A percentile compares a stretch with the other conserved stretches of the same genome.
phyloP scores from a whole-genome alignment of 192 early-diverging fungal species.

The Umbelopsis ramanniana region DNA sequence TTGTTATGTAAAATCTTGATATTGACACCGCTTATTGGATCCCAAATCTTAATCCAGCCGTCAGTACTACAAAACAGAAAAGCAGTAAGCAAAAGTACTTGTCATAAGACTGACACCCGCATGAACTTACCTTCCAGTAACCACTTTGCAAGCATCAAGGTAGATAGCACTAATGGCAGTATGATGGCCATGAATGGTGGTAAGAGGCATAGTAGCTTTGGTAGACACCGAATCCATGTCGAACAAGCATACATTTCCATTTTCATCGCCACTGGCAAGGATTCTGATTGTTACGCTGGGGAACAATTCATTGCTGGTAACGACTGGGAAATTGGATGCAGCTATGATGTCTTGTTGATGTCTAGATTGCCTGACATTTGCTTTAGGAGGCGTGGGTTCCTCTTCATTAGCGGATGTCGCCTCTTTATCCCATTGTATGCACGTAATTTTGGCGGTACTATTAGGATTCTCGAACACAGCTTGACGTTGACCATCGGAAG shows the following conservation, averaged over 20 bases:
- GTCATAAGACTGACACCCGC: too few relatives aligned
- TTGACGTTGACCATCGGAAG: slow-evolving; percentile 25
- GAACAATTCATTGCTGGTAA: slow-evolving; percentile 1
- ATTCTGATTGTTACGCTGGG: slow-evolving; percentile 24
- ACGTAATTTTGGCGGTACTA: slow-evolving; percentile 26
- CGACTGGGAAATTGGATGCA: slow-evolving; percentile 9
- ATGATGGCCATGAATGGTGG: slow-evolving; percentile 26
- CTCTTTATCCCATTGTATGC: slow-evolving; percentile 33
- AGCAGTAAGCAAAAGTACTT: background rate
- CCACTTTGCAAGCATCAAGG: slow-evolving; percentile 43
- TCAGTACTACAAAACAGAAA: slow-evolving; percentile 45
- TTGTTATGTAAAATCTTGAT: slow-evolving; percentile 40
- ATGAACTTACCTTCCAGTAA: slow-evolving; percentile 33
- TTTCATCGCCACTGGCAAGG: slow-evolving; percentile 54
- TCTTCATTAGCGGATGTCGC: background rate
- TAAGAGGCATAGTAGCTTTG: slow-evolving; percentile 23
- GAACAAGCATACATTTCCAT: slow-evolving; percentile 59
- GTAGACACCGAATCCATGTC: slow-evolving; percentile 43
- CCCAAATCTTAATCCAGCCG: slow-evolving; percentile 60
- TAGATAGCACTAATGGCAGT: slow-evolving; percentile 34
- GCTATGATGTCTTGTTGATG: background rate
- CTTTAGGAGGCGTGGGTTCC: background rate
- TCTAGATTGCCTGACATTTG: background rate
- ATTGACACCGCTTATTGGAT: slow-evolving; percentile 53
- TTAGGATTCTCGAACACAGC: slow-evolving; percentile 27